Evolutionary conservation across 2,329 filamentous ascomycete species (phyloP).

Genomic region (Phaeosphaeriaceae sp.): DNA sequence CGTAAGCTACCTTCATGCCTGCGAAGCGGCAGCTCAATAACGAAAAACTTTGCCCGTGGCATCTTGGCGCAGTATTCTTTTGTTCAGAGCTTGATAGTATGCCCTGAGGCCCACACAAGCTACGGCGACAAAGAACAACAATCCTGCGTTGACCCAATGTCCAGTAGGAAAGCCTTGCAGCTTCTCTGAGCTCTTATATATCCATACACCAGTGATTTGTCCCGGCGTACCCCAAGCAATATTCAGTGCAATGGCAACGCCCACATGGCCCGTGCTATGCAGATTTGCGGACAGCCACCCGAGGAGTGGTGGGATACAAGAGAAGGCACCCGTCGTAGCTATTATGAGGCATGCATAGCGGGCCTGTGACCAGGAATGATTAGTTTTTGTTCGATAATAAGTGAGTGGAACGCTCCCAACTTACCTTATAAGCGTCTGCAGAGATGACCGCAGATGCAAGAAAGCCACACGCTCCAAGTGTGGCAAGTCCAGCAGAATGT

Average conservation of each 20-base stretch:
- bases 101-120: not conserved
- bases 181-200: constrained; percentile 1
- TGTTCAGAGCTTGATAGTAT: not conserved
- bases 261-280: not conserved
- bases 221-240: constrained; percentile 8
- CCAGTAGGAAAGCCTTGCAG: constrained; percentile 1
- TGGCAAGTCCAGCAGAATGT: not conserved
- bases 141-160: constrained; percentile 3
- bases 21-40: too few relatives aligned
- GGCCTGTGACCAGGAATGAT: not conserved
- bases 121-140: not conserved
- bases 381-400: too few relatives aligned
- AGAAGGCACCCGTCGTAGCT: constrained; percentile 6
- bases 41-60: too few relatives aligned
- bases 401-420: too few relatives aligned
- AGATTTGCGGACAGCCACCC: constrained; percentile 8
- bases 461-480: not conserved
- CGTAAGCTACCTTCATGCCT: too few relatives aligned
- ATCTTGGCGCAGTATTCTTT: too few relatives aligned
- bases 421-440: constrained; percentile 1
- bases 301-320: constrained; percentile 2
- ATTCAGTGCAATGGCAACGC: constrained; percentile 6
- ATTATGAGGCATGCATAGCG: constrained; percentile 7
- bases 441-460: constrained; percentile 1
- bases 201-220: constrained; percentile 6